These are phyloP conservation scores for Pelargonium cotyledonis DNA, from an alignment of 441 rosid genomes.

Conservation along the genomic window DNA sequence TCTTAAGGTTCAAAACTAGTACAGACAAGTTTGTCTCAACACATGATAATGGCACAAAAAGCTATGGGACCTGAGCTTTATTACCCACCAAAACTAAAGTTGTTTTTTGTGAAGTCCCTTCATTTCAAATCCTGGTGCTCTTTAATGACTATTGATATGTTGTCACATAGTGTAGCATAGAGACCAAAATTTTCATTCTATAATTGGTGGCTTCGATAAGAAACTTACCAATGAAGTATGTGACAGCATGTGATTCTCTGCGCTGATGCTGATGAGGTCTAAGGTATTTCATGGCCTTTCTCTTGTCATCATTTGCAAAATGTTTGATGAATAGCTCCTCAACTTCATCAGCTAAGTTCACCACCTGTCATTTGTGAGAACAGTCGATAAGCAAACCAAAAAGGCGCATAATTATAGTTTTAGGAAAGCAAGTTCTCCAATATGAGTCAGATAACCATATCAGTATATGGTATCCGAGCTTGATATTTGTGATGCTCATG, in stretches of 20 bases:
- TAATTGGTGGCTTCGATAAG: no score
- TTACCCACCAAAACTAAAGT: constrained; percentile 10
- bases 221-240: constrained; percentile 55
- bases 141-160: constrained; percentile 19
- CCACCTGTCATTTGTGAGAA: constrained; percentile 52
- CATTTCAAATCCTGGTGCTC: constrained; percentile 33
- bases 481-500: neutral
- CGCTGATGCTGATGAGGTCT: constrained; percentile 52
- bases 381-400: neutral
- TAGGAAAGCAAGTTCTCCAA: no score
- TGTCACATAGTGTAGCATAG: constrained; percentile 20
- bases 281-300: constrained; percentile 83
- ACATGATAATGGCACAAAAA: neutral
- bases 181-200: no score
- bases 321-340: constrained; percentile 74
- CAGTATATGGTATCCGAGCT: constrained; percentile 35
- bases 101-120: constrained; percentile 22
- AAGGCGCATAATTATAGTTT: no score
- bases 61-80: no score
- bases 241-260: constrained; percentile 66
- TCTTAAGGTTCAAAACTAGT: neutral
- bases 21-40: neutral
- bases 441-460: neutral
- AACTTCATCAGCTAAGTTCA: constrained; percentile 74
- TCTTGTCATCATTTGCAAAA: constrained; percentile 69